These are phyloP conservation scores for Pyrenula aspistea DNA, from an alignment of 495 filamentous ascomycete species.

Conservation along the genomic window DNA sequence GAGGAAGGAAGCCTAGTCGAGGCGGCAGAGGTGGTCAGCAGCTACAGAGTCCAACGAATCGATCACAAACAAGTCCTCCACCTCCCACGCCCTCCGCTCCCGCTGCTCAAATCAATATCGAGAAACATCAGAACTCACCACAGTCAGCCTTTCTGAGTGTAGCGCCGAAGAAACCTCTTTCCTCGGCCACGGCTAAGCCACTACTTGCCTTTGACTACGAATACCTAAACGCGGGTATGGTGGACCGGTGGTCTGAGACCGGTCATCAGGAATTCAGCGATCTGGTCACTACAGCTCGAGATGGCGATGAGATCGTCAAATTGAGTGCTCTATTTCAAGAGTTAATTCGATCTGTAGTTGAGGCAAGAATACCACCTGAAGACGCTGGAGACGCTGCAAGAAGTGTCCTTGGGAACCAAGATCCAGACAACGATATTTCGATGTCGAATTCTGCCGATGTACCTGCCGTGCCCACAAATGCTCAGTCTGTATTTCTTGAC, in stretches of 20 bases:
- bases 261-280: conserved; percentile 35
- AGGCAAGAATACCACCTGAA: conserved; percentile 48
- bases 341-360: conserved; percentile 58
- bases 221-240: conserved; percentile 35
- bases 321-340: conserved; percentile 75
- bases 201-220: conserved; percentile 39
- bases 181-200: conserved; percentile 15
- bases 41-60: conserved; percentile 18
- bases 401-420: conserved; percentile 52
- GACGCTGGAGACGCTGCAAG: conserved; percentile 64
- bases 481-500: conserved; percentile 67
- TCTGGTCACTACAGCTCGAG: conserved; percentile 36
- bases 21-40: conserved; percentile 24
- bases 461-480: conserved; percentile 32
- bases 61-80: conserved; percentile 21
- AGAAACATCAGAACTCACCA: conserved; percentile 12
- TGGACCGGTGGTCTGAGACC: conserved; percentile 35
- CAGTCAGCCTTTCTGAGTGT: conserved; percentile 14
- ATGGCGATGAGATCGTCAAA: conserved; percentile 50
- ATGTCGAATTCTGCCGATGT: conserved; percentile 15
- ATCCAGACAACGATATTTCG: conserved; percentile 21
- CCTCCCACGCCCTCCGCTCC: conserved; percentile 23
- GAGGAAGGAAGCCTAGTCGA: conserved; percentile 30
- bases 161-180: conserved; percentile 9
- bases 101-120: conserved; percentile 23